phyloP scores from a whole-genome alignment of 345 rosid species.

The Sisymbrium irio region DNA sequence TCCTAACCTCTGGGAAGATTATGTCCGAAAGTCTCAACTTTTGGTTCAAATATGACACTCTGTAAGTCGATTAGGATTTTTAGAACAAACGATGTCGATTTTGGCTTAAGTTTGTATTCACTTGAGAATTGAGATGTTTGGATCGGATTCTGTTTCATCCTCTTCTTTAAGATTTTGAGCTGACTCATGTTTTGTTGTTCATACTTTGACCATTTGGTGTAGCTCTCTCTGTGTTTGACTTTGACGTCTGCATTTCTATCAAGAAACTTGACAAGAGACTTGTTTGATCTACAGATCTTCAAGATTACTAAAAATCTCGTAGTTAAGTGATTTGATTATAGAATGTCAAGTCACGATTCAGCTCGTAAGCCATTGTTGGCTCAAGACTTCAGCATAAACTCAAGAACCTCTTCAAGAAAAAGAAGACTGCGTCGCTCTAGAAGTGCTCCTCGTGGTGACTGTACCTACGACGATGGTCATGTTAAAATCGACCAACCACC shows the following conservation, averaged over 20 bases:
- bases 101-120: neutral
- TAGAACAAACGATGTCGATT: neutral
- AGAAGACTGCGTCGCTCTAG: constrained; percentile 54
- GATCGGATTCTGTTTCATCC: neutral
- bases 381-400: constrained; percentile 23
- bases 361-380: constrained; percentile 50
- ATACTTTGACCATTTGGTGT: neutral
- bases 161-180: neutral
- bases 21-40: neutral
- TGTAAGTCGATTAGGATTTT: neutral
- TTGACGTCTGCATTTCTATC: neutral
- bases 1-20: neutral
- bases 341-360: constrained; percentile 49
- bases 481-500: constrained; percentile 29
- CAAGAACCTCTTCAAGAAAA: constrained; percentile 34
- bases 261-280: neutral
- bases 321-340: neutral
- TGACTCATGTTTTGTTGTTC: neutral
- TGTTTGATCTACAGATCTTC: constrained; percentile 16
- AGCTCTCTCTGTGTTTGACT: neutral
- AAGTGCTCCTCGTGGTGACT: constrained; percentile 72
- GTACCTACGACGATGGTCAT: constrained; percentile 26
- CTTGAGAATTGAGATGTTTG: neutral
- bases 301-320: neutral
- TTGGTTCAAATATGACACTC: neutral